Evolutionary conservation across 331 rosid genomes (phyloP), one percentile per base, ranked within the genome.

Genomic region (Rosa hybrid): DNA sequence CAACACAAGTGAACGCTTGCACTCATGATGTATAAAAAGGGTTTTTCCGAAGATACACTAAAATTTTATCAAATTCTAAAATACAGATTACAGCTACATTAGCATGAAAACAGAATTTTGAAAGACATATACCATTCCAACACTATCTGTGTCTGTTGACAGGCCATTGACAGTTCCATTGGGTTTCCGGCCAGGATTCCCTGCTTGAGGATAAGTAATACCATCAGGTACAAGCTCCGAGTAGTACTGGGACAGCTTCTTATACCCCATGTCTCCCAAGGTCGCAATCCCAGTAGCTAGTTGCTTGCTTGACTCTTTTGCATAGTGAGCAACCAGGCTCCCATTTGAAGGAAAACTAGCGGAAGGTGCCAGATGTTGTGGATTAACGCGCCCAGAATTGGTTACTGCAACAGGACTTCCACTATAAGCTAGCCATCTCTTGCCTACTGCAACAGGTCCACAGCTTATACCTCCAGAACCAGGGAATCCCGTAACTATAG

Each of bases 341-440:
- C 99, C 98, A 77, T 93, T 93, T 80, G 97, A 87, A 87, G 97
- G 83, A 85, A 86, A 83, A 80, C 97, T 89, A 44, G 90, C 88
- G 73, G 97, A 91, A 84, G 91, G 84, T 27, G 83, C 85, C 86
- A 96, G 81, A 75, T 96, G 94, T 74, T 96, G 95, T 5, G 94
- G 97, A 48, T 78, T 90, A 27, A 96, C 97, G 73, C 90, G 91
- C 69, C 92, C 97, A 0, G 90, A 76, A 87, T 82, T 82, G 39
- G 90, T 84, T 42, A 75, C 79, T 16, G 72, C 79, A 76, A 90
- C 86, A 3, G 91, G 94, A 72, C 91, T 84, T 82, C 98, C 98
- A 86, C 98, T 96, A 72, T 96, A 96, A 76, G 99, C 99, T 62
- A 96, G 75, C 99, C 98, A 96, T 87, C 99, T 90, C 45, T 97